Conservation (phyloP, 306 rosid genomes). For the Quercus glauca region DNA sequence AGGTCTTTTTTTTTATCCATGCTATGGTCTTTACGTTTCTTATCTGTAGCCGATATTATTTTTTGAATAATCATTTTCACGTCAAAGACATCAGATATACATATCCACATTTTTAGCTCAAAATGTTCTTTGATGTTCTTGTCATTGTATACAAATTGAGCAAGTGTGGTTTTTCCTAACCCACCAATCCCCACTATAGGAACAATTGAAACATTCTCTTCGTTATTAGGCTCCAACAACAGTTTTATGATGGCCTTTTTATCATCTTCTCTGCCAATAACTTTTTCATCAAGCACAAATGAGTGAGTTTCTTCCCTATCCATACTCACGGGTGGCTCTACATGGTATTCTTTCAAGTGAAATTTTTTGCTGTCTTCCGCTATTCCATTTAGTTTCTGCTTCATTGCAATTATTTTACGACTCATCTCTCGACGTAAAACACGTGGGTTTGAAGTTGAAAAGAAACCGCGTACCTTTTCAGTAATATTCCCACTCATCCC, state of each 20-base stretch:
- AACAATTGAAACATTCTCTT: conserved; percentile 24
- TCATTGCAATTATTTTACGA: too few species aligned
- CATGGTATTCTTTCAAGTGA: too few species aligned
- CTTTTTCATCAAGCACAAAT: not conserved
- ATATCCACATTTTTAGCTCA: not conserved
- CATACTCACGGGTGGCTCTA: too few species aligned
- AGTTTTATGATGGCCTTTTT: not conserved
- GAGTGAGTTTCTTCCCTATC: too few species aligned
- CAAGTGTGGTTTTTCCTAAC: conserved; percentile 47
- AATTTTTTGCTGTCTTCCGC: too few species aligned
- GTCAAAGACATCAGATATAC: too few species aligned
- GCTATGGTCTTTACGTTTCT: not conserved
- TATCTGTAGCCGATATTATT: not conserved
- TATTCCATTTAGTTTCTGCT: too few species aligned
- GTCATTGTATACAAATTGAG: conserved; percentile 38
- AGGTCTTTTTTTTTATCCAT: conserved; percentile 15
- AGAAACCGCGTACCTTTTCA: too few species aligned
- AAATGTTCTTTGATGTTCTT: conserved; percentile 3
- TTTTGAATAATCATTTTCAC: conserved; percentile 18
- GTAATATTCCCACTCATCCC: too few species aligned
- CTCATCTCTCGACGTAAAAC: too few species aligned
- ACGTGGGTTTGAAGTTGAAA: too few species aligned
- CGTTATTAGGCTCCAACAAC: conserved; percentile 2
- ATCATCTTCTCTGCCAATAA: conserved; percentile 32
- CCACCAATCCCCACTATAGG: conserved; percentile 48